phyloP scores from a whole-genome alignment of 2,329 filamentous ascomycete genomes.

The Cylindrodendrum hubeiense region DNA sequence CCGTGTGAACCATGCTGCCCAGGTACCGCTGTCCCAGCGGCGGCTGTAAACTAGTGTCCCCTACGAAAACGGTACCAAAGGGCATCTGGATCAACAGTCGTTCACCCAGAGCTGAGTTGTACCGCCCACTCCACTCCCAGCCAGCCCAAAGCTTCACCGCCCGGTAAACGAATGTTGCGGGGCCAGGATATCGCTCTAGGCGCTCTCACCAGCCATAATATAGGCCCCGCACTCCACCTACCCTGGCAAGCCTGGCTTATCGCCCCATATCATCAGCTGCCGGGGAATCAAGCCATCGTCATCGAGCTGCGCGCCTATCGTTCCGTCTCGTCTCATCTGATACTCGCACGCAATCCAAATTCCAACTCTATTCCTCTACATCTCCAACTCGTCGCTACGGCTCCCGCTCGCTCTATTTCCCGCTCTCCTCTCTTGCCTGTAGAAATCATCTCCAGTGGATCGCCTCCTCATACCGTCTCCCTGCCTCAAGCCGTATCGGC shows the following conservation, averaged over 20 bases:
- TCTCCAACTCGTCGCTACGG: background rate
- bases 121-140: background rate
- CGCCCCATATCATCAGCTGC: slow-evolving; percentile 34
- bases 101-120: no score
- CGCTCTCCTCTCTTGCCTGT: background rate
- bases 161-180: slow-evolving; percentile 8
- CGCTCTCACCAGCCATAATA: slow-evolving; percentile 20
- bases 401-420: background rate
- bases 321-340: slow-evolving; percentile 1
- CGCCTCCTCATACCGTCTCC: slow-evolving; percentile 4
- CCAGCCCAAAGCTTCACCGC: slow-evolving; percentile 4
- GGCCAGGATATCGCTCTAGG: slow-evolving; percentile 1
- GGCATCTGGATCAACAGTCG: background rate
- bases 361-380: background rate
- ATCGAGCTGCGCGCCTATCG: slow-evolving; percentile 32
- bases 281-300: slow-evolving; percentile 39
- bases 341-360: background rate
- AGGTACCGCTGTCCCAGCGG: background rate
- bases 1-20: background rate
- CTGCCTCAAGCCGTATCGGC: slow-evolving; percentile 7
- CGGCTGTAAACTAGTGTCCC: background rate
- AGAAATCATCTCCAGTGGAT: slow-evolving; percentile 16
- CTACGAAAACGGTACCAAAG: background rate
- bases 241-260: slow-evolving; percentile 32
- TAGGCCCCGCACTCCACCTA: slow-evolving; percentile 37